Conservation (phyloP, 306 rosid genomes). For the Medicago lupulina region DNA sequence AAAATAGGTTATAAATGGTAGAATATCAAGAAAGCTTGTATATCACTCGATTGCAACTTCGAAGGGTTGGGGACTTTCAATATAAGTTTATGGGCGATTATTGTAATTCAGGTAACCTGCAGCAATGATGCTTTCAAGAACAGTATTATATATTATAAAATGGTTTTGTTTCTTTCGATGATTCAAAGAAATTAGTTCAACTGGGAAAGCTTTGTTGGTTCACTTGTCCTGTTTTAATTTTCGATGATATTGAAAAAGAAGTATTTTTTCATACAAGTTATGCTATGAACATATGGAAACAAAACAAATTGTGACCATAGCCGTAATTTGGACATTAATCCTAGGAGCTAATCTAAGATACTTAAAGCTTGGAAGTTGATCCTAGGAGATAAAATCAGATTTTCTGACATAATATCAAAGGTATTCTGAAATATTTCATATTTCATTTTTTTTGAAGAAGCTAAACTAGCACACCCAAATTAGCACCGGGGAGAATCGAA, state of each 20-base stretch:
- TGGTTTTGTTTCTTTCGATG: slow-evolving; percentile 21
- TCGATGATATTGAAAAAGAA: slow-evolving; percentile 11
- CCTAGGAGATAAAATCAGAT: neutral
- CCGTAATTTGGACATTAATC: neutral
- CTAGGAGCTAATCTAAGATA: neutral
- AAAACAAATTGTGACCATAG: neutral
- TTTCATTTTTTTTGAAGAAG: too few relatives aligned
- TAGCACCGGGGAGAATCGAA: too few relatives aligned
- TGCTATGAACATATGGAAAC: slow-evolving; percentile 11
- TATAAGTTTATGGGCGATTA: slow-evolving; percentile 24
- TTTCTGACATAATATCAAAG: neutral
- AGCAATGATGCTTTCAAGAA: slow-evolving; percentile 27
- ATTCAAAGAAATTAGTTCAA: slow-evolving; percentile 30
- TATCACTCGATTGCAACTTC: slow-evolving; percentile 31
- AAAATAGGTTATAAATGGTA: slow-evolving; percentile 29
- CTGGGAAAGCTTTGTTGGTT: slow-evolving; percentile 15
- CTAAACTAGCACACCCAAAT: too few relatives aligned
- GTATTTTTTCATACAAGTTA: neutral
- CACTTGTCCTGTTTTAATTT: slow-evolving; percentile 2
- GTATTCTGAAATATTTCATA: neutral
- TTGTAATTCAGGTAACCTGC: slow-evolving; percentile 22
- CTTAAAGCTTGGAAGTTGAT: neutral
- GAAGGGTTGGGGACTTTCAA: slow-evolving; percentile 13
- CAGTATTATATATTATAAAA: slow-evolving; percentile 10
- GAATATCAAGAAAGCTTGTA: slow-evolving; percentile 13